Conservation (phyloP, 768 basidiomycete species). For the Cyclocybe aegerita region DNA sequence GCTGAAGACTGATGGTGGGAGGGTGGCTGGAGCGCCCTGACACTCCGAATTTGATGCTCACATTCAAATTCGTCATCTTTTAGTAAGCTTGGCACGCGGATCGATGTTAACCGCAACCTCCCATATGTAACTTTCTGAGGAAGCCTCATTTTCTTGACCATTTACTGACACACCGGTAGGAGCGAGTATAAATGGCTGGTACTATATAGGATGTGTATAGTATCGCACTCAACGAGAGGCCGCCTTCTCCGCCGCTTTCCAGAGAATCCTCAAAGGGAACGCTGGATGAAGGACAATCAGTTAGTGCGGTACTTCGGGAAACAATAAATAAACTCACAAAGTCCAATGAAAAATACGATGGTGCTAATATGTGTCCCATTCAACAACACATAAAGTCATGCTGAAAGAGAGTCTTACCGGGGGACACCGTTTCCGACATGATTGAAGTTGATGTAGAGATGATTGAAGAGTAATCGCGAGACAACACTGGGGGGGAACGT, state of each 20-base stretch:
- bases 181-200: too few relatives aligned
- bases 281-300: slow-evolving; percentile 7
- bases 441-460: slow-evolving; percentile 23
- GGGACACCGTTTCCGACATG: slow-evolving; percentile 13
- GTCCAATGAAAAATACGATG: slow-evolving; percentile 18
- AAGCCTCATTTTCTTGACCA: too few relatives aligned
- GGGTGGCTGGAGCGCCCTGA: too few relatives aligned
- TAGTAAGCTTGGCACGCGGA: neutral
- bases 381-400: too few relatives aligned
- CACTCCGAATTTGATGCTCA: too few relatives aligned
- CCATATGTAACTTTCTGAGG: too few relatives aligned
- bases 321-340: slow-evolving; percentile 13
- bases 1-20: too few relatives aligned
- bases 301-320: neutral
- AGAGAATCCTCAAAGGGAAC: slow-evolving; percentile 20
- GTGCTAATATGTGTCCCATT: slow-evolving; percentile 5
- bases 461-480: slow-evolving; percentile 19
- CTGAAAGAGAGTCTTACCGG: slow-evolving; percentile 12
- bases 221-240: slow-evolving; percentile 2
- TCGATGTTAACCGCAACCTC: neutral
- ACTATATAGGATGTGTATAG: neutral
- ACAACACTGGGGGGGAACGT: slow-evolving; percentile 13
- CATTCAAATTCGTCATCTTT: too few relatives aligned
- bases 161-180: too few relatives aligned
- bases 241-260: slow-evolving; percentile 15